Base-by-base conservation (phyloP, 257 asterid species). In the Gentiana dahurica region DNA sequence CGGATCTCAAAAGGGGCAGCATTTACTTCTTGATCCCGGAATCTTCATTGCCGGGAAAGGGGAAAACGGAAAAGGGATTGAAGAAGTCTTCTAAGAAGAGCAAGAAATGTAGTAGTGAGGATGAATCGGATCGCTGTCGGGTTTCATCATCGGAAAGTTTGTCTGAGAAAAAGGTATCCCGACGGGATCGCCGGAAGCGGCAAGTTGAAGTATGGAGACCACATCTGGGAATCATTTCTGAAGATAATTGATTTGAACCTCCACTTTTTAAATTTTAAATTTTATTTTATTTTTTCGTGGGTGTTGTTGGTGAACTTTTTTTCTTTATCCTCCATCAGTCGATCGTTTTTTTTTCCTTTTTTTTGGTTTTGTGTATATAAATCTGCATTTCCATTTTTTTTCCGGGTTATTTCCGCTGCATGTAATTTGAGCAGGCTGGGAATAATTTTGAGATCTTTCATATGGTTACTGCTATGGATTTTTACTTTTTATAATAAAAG, bases 1-100 rank as follows among this genome's bases (percentile, higher is more conserved):
- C 98, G 3, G 93, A 88, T 47, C 97, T 92, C 72, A 92, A 88
- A 50, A 77, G 95, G 59, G 98, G 98, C 58, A 81, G 80, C 79
- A 92, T 92, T 59, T 92, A 92, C 57, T 92, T 92, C 91, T 76
- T 92, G 80, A 70, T 88, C 44, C 98, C 97, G 4, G 66, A 77
- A 2, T 75, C 97, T 48, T 80, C 97, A 2, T 4, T 76, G 66
- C 85, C 82, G 50, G 54, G 81, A 11, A 54, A 78, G 49, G 81
- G 73, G 65, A 84, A 76, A 59, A 66, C 13, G 13, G 63, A 55
- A n/a, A 73, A 55, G 53, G 56, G 33, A 34, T 15, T 49, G 8
- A 62, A 56, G 48, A 54, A 85, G 8, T 36, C 69, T 0, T 77
- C 76, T 70, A 75, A 65, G 54, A 67, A 44, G 67, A 66, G 39